phyloP scores from a whole-genome alignment of 306 rosid species.

The Lagenaria siceraria region DNA sequence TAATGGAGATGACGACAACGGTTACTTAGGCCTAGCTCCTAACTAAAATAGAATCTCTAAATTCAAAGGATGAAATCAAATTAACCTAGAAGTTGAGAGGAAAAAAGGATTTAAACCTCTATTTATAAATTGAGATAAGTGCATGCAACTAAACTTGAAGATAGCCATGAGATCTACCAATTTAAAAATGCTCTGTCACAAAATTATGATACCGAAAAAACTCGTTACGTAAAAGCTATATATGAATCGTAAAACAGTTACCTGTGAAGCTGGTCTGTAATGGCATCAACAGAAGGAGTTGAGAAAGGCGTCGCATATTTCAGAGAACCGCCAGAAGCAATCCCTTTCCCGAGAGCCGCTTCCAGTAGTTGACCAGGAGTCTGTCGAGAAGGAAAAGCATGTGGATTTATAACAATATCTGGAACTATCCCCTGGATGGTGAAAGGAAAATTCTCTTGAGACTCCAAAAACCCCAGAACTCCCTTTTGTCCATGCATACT shows the following conservation, averaged over 20 bases:
- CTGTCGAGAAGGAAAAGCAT: conserved; percentile 95
- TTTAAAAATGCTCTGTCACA: too few relatives aligned
- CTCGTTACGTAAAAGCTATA: background rate
- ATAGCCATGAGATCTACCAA: background rate
- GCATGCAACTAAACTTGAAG: background rate
- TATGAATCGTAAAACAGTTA: background rate
- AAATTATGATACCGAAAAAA: too few relatives aligned
- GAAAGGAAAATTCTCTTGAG: conserved; percentile 89
- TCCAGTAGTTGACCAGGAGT: conserved; percentile 97
- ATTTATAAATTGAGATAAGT: background rate
- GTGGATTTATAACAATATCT: conserved; percentile 90
- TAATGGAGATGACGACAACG: background rate
- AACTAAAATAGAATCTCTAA: background rate
- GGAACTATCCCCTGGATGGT: conserved; percentile 91
- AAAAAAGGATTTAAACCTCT: background rate
- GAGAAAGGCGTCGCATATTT: conserved; percentile 84
- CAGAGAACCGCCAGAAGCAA: conserved; percentile 55
- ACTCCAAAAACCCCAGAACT: conserved; percentile 84
- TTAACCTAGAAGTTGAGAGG: background rate
- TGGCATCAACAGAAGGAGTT: conserved; percentile 64
- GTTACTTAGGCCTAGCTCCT: background rate
- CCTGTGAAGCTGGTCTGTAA: conserved; percentile 91
- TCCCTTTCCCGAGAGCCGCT: conserved; percentile 94
- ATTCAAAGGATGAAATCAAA: background rate
- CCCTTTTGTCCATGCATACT: conserved; percentile 99